These are phyloP conservation scores for Chytridium lagenaria DNA, from an alignment of 371 early-diverging fungal species.

Conservation along the genomic window DNA sequence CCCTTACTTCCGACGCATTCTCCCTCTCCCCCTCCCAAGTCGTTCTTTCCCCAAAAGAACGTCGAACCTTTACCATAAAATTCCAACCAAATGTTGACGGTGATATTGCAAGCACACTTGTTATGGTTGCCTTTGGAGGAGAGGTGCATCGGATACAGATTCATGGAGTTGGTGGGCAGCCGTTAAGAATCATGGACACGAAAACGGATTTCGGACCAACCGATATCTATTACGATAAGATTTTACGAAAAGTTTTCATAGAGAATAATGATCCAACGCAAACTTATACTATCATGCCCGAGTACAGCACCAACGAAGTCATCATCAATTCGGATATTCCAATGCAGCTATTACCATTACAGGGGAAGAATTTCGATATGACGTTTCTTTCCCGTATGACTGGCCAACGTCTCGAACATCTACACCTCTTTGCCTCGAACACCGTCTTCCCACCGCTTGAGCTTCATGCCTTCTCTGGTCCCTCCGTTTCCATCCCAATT, in stretches of 20 bases:
- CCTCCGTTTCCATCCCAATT: conserved; percentile 46
- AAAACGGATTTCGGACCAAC: conserved; percentile 60
- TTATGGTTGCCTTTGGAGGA: conserved; percentile 49
- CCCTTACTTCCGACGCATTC: conserved; percentile 30
- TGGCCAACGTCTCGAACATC: conserved; percentile 47
- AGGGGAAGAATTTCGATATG: conserved; percentile 35
- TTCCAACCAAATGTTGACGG: conserved; percentile 41
- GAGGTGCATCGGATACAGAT: conserved; percentile 42
- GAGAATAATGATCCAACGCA: conserved; percentile 36
- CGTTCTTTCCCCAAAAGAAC: conserved; percentile 48
- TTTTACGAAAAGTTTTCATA: conserved; percentile 35
- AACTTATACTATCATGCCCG: conserved; percentile 38
- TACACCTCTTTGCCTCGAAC: conserved; percentile 46
- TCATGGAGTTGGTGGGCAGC: conserved; percentile 32
- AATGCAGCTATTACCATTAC: conserved; percentile 44
- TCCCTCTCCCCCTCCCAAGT: conserved; percentile 45
- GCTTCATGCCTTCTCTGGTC: conserved; percentile 48
- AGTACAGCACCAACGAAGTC: conserved; percentile 49
- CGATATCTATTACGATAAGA: conserved; percentile 53
- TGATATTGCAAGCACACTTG: conserved; percentile 30
- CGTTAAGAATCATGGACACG: conserved; percentile 46
- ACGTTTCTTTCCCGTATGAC: conserved; percentile 44
- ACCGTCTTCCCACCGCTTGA: conserved; percentile 30
- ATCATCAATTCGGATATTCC: conserved; percentile 42
- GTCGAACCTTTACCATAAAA: conserved; percentile 40